Conservation (phyloP, 2,329 filamentous ascomycete species). For the Paraconiothyrium brasiliense region DNA sequence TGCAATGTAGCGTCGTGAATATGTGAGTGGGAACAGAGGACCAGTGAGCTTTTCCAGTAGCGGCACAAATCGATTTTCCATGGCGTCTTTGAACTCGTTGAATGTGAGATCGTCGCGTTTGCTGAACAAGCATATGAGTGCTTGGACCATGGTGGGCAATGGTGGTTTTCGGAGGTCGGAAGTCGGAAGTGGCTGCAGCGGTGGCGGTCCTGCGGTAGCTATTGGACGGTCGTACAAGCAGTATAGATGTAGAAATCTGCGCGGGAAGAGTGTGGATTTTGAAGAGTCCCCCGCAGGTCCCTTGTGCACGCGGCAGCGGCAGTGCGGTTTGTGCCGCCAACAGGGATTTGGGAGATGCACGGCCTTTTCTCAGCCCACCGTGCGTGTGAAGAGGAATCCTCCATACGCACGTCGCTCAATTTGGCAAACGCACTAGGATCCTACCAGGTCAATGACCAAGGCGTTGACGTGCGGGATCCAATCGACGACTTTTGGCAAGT, state of each 20-base stretch:
- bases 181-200: background rate
- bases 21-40: conserved; percentile 19
- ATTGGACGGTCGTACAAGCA: background rate
- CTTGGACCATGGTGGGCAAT: conserved; percentile 8
- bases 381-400: conserved; percentile 4
- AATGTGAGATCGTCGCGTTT: conserved; percentile 11
- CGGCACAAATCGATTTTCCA: conserved; percentile 17
- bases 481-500: background rate
- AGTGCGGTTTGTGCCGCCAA: conserved; percentile 1
- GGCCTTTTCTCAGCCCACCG: conserved; percentile 4
- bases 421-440: background rate
- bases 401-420: conserved; percentile 1
- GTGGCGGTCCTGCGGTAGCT: background rate
- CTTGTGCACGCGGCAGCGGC: conserved; percentile 4
- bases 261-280: background rate
- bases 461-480: conserved; percentile 1
- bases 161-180: background rate
- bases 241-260: conserved; percentile 1
- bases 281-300: conserved; percentile 1
- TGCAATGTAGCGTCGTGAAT: conserved; percentile 15
- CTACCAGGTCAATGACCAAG: background rate
- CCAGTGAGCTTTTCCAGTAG: conserved; percentile 14
- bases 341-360: conserved; percentile 4
- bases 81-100: conserved; percentile 14
- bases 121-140: conserved; percentile 11